These are phyloP conservation scores for Wallacemonas sp. DNA, from an alignment of 208 protist species.

Conservation along the genomic window DNA sequence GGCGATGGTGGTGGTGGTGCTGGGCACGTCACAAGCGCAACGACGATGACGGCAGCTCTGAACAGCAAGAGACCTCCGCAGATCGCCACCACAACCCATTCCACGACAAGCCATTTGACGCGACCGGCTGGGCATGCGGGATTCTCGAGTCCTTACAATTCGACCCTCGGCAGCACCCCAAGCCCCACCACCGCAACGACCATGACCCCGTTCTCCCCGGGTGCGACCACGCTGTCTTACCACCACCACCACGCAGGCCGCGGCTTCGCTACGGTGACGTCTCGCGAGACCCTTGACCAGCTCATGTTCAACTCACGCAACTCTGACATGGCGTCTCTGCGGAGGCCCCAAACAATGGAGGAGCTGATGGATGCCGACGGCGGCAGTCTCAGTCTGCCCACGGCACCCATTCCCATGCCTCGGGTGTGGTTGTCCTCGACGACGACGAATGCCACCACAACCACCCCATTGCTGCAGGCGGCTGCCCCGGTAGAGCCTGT, in stretches of 20 bases:
- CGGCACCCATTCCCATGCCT: conserved; percentile 6
- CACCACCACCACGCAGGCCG: not conserved
- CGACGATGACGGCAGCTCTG: too few species aligned
- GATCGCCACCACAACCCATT: too few species aligned
- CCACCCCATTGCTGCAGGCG: too few species aligned
- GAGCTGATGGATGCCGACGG: not conserved
- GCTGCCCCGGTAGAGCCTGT: too few species aligned
- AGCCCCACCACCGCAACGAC: not conserved
- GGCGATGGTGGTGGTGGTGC: too few species aligned
- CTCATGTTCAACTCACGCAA: not conserved
- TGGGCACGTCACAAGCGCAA: too few species aligned
- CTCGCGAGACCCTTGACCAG: conserved; percentile 5
- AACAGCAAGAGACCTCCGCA: too few species aligned
- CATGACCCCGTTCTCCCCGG: not conserved
- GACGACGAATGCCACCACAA: not conserved
- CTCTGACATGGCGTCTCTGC: too few species aligned
- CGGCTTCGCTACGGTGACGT: not conserved
- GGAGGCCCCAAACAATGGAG: too few species aligned
- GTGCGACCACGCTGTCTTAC: not conserved
- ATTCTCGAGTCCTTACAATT: too few species aligned
- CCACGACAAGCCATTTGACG: too few species aligned
- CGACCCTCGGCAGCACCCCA: not conserved
- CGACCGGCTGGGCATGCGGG: too few species aligned
- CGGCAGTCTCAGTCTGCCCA: not conserved
- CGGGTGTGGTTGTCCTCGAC: not conserved